A percentile compares a stretch with the other conserved stretches of the same genome.
Conservation (phyloP, 2,329 filamentous ascomycete species). For the Dissoconium aciculare region DNA sequence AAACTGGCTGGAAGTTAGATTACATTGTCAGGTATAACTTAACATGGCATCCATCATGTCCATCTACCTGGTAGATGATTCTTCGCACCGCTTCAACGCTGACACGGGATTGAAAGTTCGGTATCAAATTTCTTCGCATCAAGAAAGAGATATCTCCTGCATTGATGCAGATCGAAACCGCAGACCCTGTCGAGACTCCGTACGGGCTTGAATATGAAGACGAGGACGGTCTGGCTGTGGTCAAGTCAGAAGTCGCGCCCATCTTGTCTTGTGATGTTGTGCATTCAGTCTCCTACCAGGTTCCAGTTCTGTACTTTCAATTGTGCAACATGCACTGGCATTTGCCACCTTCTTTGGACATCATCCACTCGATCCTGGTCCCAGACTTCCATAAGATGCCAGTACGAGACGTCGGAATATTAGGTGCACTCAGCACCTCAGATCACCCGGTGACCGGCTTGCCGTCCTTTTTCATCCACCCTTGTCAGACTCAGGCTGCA, state of each 20-base stretch:
- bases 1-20: no score
- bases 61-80: no score
- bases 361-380: constrained; percentile 26
- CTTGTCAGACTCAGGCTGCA: constrained; percentile 72
- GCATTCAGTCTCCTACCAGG: constrained; percentile 30
- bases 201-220: not conserved
- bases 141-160: no score
- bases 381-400: constrained; percentile 21
- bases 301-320: constrained; percentile 31
- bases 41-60: no score
- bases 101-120: no score
- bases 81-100: no score
- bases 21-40: no score
- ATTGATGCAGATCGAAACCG: no score
- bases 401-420: constrained; percentile 23
- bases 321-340: constrained; percentile 13
- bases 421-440: constrained; percentile 24
- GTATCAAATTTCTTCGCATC: no score
- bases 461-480: constrained; percentile 82
- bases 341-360: constrained; percentile 10
- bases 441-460: constrained; percentile 69
- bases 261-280: constrained; percentile 26
- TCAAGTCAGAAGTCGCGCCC: not conserved
- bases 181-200: no score
- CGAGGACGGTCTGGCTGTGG: no score